Evolutionary conservation across 164 flowering plant species (phyloP).

Genomic region (Vitis labrusca): DNA sequence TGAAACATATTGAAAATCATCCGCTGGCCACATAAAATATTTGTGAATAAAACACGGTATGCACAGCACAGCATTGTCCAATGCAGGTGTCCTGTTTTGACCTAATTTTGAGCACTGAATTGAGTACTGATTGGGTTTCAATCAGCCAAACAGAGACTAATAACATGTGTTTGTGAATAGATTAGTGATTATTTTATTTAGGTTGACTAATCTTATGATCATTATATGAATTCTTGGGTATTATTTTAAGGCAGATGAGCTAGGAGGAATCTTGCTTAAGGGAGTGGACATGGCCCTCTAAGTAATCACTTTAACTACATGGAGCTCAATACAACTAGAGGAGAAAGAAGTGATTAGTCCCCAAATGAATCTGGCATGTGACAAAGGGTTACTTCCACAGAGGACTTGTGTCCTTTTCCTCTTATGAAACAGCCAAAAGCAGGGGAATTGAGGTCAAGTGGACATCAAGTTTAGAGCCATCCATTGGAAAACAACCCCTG

Average conservation of each 20-base stretch:
- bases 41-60: too few species aligned
- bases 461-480: slow-evolving; percentile 9
- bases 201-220: slow-evolving; percentile 16
- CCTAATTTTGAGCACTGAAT: slow-evolving; percentile 25
- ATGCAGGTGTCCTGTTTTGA: not conserved
- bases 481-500: not conserved
- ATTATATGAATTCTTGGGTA: slow-evolving; percentile 5
- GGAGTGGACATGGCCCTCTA: slow-evolving; percentile 3
- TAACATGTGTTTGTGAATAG: slow-evolving; percentile 29
- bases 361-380: not conserved
- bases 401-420: slow-evolving; percentile 5
- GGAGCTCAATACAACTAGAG: not conserved
- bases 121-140: slow-evolving; percentile 8
- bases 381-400: not conserved
- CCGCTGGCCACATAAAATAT: too few species aligned
- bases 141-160: slow-evolving; percentile 16
- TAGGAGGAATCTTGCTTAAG: slow-evolving; percentile 12
- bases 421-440: not conserved
- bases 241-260: slow-evolving; percentile 5
- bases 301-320: not conserved
- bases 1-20: too few species aligned
- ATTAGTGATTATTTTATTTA: slow-evolving; percentile 6
- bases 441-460: slow-evolving; percentile 8
- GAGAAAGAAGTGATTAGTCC: not conserved
- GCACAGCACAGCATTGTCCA: not conserved